Base-by-base conservation (phyloP, 2,329 filamentous ascomycete species). In the Trichoderma sp. region DNA sequence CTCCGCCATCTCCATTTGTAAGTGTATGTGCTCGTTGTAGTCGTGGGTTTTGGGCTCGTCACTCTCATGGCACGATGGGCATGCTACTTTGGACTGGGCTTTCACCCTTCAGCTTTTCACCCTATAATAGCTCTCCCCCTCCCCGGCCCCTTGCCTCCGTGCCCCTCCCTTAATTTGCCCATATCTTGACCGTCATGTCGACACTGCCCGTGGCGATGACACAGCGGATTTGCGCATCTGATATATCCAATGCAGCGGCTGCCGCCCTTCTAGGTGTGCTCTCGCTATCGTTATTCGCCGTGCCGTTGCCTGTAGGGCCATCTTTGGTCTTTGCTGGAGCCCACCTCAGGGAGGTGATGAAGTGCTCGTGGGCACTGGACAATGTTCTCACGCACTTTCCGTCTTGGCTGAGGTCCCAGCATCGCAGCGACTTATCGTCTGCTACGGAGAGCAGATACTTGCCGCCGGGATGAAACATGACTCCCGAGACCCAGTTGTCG, bases 381-480 rank as follows among this genome's bases (percentile, higher is more conserved):
- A 97, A 81, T 1, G 88, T 90, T 78, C 94, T 94, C 71, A 97
- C 92, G 73, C 93, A 94, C 74, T 93, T 93, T 45, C 92, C 92
- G 77, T 96, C 93, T 76, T 97, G 94, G 25, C 87, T 86, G 25
- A 97, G 82, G 80, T 98, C 94, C 94, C 94, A 98, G 82, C 94
- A 97, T 64, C 94, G 86, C 69, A 97, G 84, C 5, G 92, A 94
- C 81, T 95, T 97, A 80, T 97, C 94, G 76, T 97, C 94, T 10
- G 90, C 87, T 19, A 92, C 92, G 5, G 90, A 94, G 8, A 98
- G 80, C 1, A 98, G 84, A 74, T 95, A 97, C 78, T 94, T 96
- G 48, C 94, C 94, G 9, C 92, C 92, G 0, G 94, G 94, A 74
- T 97, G 94, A 78, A 97, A 97, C 10, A 92, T 88, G 4, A 97